These are phyloP conservation scores for Leccinellum luteum DNA, from an alignment of 768 basidiomycete genomes.

Conservation along the genomic window DNA sequence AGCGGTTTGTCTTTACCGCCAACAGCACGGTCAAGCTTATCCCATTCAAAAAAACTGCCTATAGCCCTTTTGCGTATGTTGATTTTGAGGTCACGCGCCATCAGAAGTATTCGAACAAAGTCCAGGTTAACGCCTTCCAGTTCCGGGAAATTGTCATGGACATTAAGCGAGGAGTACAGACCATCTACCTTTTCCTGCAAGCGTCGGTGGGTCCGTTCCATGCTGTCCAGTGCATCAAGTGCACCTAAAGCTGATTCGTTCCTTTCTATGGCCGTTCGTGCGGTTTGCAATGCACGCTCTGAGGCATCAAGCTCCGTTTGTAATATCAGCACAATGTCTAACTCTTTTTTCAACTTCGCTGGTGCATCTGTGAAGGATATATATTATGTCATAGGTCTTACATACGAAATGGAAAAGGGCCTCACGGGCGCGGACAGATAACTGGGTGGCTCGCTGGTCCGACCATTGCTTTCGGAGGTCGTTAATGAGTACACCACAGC, in stretches of 20 bases:
- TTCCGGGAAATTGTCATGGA: conserved; percentile 4
- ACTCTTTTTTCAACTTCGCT: conserved; percentile 1
- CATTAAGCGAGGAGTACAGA: conserved; percentile 8
- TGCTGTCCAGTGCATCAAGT: conserved; percentile 21
- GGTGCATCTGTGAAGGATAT: conserved; percentile 1
- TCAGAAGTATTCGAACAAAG: conserved; percentile 1
- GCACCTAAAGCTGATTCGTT: too few relatives aligned
- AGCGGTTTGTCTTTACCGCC: conserved; percentile 18
- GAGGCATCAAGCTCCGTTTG: conserved; percentile 29
- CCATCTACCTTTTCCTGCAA: conserved; percentile 1
- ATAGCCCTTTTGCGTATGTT: conserved; percentile 24
- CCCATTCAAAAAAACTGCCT: conserved; percentile 26
- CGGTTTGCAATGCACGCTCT: conserved; percentile 20
- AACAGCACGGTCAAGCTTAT: conserved; percentile 23
- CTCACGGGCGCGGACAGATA: not conserved
- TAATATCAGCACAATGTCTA: not conserved
- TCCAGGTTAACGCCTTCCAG: conserved; percentile 3
- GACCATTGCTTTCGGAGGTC: not conserved
- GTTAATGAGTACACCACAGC: too few relatives aligned
- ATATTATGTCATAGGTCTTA: too few relatives aligned
- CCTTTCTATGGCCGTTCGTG: conserved; percentile 5
- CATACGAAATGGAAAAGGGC: too few relatives aligned
- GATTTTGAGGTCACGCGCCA: conserved; percentile 22
- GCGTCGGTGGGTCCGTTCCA: conserved; percentile 9
- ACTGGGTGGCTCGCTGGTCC: not conserved